Evolutionary conservation across 129 eudicot genomes (phyloP), one percentile per base, ranked within the genome.

Genomic region (Silybum marianum): DNA sequence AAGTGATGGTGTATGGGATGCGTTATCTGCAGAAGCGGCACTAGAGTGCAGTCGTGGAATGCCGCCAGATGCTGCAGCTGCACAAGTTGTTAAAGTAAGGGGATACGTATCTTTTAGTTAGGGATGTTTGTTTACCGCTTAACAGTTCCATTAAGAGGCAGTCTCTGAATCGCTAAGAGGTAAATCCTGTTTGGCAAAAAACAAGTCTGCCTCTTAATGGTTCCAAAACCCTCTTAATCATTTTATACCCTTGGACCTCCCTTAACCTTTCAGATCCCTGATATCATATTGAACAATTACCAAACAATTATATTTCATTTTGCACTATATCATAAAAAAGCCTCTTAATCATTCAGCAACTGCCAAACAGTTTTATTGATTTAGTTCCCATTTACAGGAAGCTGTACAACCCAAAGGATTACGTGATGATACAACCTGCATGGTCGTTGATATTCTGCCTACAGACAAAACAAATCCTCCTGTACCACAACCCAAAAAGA

Each of bases 1-100:
- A 70, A 96, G 99, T 70, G 99, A 96, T 71, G 99, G 99, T 75
- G 99, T 96, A 44, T 96, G 99, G 99, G 99, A 96, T 80, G 95
- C 98, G 74, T 48, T 96, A 84, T 80, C 93, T 66, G 94, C 97
- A 38, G 99, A 96, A 82, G 73, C 83, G 38, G 97, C 97, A 66
- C 84, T 91, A 68, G 98, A 93, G 26, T 93, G 97, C 87, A 85
- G 90, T 39, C 91, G 97, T 72, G 97, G 97, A 48, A 83, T 96
- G 93, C 90, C 93, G 28, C 85, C 98, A 76, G 99, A 96, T 82
- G 94, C 94, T 51, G 98, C 99, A 48, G 98, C 99, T 72, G 90
- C 95, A 69, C 95, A 96, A 77, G 86, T 96, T 72, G 98, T 93
- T 40, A 93, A 96, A 85, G 99, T 96, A 93, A 66, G 85, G 68